phyloP scores from a whole-genome alignment of 768 basidiomycete genomes.

The Mycena olivaceomarginata region DNA sequence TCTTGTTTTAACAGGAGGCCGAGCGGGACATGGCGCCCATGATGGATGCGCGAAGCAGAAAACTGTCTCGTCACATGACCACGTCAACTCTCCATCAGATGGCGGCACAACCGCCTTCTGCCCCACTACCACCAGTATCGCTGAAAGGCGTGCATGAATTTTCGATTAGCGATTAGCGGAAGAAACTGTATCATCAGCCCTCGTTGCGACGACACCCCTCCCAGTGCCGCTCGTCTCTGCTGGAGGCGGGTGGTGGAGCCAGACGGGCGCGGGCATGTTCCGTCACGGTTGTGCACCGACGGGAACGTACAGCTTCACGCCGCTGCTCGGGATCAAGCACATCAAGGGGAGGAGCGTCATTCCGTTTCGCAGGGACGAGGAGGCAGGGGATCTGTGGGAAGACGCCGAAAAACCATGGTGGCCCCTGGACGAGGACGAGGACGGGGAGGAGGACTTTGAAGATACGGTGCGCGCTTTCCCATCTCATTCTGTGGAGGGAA shows the following conservation, averaged over 20 bases:
- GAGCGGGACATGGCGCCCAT: too few species aligned
- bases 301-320: constrained; percentile 22
- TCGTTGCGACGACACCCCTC: constrained; percentile 7
- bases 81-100: too few species aligned
- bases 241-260: constrained; percentile 24
- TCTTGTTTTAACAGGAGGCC: too few species aligned
- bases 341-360: background rate
- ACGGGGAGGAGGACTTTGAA: background rate
- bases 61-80: too few species aligned
- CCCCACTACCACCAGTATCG: too few species aligned
- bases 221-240: constrained; percentile 12
- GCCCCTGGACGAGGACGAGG: constrained; percentile 23
- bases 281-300: constrained; percentile 12
- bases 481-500: too few species aligned
- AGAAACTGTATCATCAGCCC: constrained; percentile 18
- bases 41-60: too few species aligned
- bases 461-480: background rate
- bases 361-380: too few species aligned
- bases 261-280: constrained; percentile 25
- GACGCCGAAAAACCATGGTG: constrained; percentile 9
- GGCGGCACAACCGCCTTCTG: too few species aligned
- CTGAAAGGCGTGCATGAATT: too few species aligned
- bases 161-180: constrained; percentile 12
- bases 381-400: background rate
- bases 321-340: constrained; percentile 21